Base-by-base conservation (phyloP, 2,329 filamentous ascomycete genomes). In the Cytospora piceicola region DNA sequence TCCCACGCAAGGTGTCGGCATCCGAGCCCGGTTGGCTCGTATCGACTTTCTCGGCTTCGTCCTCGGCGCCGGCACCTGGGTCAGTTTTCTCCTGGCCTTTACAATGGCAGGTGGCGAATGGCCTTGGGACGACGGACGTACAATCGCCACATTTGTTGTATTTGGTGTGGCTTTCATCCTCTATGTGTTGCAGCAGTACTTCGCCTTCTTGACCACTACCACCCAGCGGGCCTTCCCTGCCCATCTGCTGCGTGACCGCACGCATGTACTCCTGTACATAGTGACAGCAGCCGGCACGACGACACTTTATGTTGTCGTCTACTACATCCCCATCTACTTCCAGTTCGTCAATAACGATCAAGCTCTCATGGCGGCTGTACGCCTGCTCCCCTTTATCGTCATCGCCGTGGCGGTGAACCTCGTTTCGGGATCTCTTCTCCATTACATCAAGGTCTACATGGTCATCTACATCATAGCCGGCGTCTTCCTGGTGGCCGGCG, bases 271-370 rank as follows among this genome's bases (percentile, higher is more conserved):
- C 2, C 73, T 85, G 0, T 81, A 78, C 68, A 67, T 80, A 32
- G 69, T 71, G 8, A 79, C 75, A 1, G 73, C 76, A 4, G 71
- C 71, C 24, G 71, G 72, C 5, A 74, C 68, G 17, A 74, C 75
- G 3, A 71, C 71, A 7, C 69, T 77, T 54, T 79, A 78, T 59
- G 75, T 80, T 51, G 60, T 75, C 0, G 72, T 80, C 27, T 85
- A 83, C 71, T 85, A 80, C 71, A 80, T 84, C 32, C 83, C 83
- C 0, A 71, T 85, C 9, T 84, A 78, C 72, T 85, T 85, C 73
- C 78, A 82, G 65, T 85, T 84, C 69, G 77, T 76, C 0, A 72
- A 73, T 4, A 74, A 75, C 4, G 82, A 84, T 59, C 70, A 63
- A 2, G 73, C 78, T 0, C 67, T 82, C 15, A 67, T 73, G 51